phyloP scores from a whole-genome alignment of 805 yeast species.

The Martiniozyma abietophila region DNA sequence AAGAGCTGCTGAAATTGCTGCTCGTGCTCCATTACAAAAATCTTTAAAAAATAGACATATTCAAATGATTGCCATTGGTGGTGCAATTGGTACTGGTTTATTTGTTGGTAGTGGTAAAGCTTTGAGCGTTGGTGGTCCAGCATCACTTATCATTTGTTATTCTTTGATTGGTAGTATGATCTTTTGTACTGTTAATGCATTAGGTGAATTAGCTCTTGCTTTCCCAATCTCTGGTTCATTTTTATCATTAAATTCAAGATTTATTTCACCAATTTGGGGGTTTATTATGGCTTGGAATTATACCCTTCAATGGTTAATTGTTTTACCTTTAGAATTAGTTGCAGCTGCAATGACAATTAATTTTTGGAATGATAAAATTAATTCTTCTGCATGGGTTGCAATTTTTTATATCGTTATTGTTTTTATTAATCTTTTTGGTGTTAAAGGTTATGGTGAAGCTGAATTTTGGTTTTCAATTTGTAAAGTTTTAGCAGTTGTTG shows the following conservation, averaged over 20 bases:
- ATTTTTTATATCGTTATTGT: constrained; percentile 40
- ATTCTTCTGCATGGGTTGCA: constrained; percentile 44
- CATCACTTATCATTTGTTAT: constrained; percentile 50
- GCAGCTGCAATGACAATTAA: constrained; percentile 40
- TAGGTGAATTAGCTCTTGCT: constrained; percentile 50
- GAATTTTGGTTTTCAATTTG: constrained; percentile 44
- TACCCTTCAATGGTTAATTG: constrained; percentile 40
- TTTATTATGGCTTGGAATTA: constrained; percentile 52
- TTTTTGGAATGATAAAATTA: constrained; percentile 34
- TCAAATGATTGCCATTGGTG: constrained; percentile 73
- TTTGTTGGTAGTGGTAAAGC: constrained; percentile 62
- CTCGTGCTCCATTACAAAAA: constrained; percentile 37
- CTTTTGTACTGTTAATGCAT: constrained; percentile 47
- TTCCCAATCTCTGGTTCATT: constrained; percentile 53
- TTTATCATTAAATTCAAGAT: constrained; percentile 45
- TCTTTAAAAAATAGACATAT: constrained; percentile 51
- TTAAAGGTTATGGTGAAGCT: constrained; percentile 55
- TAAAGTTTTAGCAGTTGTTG: constrained; percentile 45
- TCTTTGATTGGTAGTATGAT: constrained; percentile 47
- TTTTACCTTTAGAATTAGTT: constrained; percentile 41
- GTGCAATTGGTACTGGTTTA: constrained; percentile 72
- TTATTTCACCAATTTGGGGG: constrained; percentile 46
- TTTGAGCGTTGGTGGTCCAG: constrained; percentile 57
- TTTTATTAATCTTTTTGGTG: constrained; percentile 45
- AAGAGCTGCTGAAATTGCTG: constrained; percentile 32